Percentiles rank a stretch among this genome's conserved stretches.
Evolutionary conservation across 148 eudicot species (phyloP).

Genomic region (Rhododendron ovatum): DNA sequence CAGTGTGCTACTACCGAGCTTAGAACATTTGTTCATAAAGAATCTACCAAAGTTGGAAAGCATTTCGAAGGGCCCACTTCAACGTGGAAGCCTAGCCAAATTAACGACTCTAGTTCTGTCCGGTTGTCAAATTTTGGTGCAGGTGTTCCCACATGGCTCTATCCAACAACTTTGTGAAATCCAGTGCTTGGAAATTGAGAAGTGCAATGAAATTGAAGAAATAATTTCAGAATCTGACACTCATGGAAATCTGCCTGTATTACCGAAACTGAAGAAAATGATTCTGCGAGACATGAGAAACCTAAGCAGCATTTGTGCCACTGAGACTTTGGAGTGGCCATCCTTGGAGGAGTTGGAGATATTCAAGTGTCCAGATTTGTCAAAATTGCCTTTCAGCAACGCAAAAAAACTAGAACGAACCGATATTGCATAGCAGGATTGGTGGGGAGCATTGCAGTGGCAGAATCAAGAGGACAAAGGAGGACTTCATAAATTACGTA

Average conservation of each 20-base stretch:
- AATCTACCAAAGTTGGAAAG: slow-evolving; percentile 6
- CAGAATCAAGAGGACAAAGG: neutral
- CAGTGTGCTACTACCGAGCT: neutral
- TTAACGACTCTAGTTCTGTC: neutral
- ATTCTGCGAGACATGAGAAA: neutral
- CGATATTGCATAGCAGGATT: too few relatives aligned
- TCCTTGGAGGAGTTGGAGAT: slow-evolving; percentile 8
- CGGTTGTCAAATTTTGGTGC: neutral
- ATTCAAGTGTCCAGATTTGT: neutral
- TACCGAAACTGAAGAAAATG: neutral
- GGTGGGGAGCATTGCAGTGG: too few relatives aligned
- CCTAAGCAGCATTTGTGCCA: neutral
- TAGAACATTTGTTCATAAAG: slow-evolving; percentile 5
- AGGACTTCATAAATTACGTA: neutral
- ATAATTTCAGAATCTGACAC: neutral
- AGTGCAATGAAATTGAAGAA: slow-evolving; percentile 3
- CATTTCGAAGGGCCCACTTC: slow-evolving; percentile 3
- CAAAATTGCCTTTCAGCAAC: neutral
- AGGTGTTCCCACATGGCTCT: neutral
- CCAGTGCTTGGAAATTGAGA: neutral
- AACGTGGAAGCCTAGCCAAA: slow-evolving; percentile 9
- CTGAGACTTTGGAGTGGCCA: neutral
- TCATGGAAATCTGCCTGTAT: neutral
- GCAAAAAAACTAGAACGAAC: too few relatives aligned
- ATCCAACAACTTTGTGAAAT: neutral